A percentile compares a stretch with the other conserved stretches of the same genome.
Conservation (phyloP, 2,329 filamentous ascomycete species). For the Exophiala viscosa region DNA sequence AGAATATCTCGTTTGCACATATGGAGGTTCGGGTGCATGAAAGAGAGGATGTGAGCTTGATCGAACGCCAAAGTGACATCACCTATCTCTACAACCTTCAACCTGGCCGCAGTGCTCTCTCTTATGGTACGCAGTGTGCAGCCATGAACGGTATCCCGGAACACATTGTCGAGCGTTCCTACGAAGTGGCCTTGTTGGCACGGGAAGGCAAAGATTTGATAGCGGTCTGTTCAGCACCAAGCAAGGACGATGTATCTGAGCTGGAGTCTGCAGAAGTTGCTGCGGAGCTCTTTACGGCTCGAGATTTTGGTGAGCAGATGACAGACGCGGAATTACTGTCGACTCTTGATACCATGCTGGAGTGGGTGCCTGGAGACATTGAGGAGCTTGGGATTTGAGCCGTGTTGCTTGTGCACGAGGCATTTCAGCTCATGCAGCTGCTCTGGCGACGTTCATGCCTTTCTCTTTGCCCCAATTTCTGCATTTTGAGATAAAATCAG, state of each 20-base stretch:
- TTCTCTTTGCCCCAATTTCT: constrained; percentile 57
- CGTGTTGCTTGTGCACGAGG: not conserved
- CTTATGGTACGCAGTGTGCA: constrained; percentile 82
- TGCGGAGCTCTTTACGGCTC: constrained; percentile 19
- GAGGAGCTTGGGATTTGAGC: constrained; percentile 1
- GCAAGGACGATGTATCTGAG: constrained; percentile 58
- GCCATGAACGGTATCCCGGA: constrained; percentile 77
- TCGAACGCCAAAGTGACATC: constrained; percentile 50
- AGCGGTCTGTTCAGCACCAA: constrained; percentile 65
- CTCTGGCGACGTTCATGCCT: constrained; percentile 29
- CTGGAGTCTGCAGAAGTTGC: constrained; percentile 59
- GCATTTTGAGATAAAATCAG: constrained; percentile 56
- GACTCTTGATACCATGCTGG: constrained; percentile 14
- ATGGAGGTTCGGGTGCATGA: constrained; percentile 53
- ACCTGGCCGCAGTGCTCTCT: constrained; percentile 68
- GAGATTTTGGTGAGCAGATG: constrained; percentile 19
- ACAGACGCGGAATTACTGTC: constrained; percentile 9
- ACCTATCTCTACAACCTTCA: constrained; percentile 66
- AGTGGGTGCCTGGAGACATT: not conserved
- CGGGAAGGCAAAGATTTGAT: constrained; percentile 73
- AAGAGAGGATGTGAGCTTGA: not conserved
- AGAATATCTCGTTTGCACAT: constrained; percentile 52
- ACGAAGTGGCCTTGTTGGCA: constrained; percentile 65
- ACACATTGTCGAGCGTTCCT: constrained; percentile 69
- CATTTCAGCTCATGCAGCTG: not conserved